Base-by-base conservation (phyloP, 2,329 filamentous ascomycete species). In the Alternaria triticimaculans region DNA sequence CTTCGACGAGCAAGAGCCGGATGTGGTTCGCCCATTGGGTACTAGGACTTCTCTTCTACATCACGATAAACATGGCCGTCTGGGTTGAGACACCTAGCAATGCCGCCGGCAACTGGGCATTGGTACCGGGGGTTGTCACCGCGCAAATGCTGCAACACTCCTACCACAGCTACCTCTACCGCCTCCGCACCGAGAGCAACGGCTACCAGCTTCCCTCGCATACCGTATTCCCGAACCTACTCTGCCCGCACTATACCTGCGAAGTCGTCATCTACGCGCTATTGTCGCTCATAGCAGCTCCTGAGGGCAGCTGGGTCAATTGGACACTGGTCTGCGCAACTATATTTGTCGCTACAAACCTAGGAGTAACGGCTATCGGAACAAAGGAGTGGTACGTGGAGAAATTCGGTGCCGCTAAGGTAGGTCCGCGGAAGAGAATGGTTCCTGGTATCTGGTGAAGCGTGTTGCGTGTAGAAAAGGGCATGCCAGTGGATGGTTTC, bases 171-270 rank as follows among this genome's bases (percentile, higher is more conserved):
- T 83, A 85, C 71, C 78, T 86, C 33, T 80, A 80, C 49, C 79
- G 76, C 11, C 72, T 85, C 76, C 75, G 78, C 37, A 70, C 69
- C 14, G 66, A 74, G 58, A 72, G 73, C 50, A 69, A 75, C 25
- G 95, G 94, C 76, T 98, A 99, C 80, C 92, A 91, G 11, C 84
- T 98, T 23, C 95, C 95, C 0, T 83, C 86, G 3, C 86, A 91
- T 63, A 89, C 90, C 3, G 81, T 91, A 61, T 99, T 98, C 79
- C 84, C 84, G 48, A 84, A 85, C 61, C 80, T 96, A 21, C 81
- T 97, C 43, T 96, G 92, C 72, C 94, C 96, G 18, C 96, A 99
- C 81, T 99, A 98, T 80, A 92, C 92, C 4, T 93, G 91, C 74
- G 96, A 98, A 82, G 94, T 92, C 76, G 77, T 91, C 44, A 88